A percentile compares a stretch with the other conserved stretches of the same genome.
Evolutionary conservation across 2,329 filamentous ascomycete genomes (phyloP).

Genomic region (Phyllosticta capitalensis): DNA sequence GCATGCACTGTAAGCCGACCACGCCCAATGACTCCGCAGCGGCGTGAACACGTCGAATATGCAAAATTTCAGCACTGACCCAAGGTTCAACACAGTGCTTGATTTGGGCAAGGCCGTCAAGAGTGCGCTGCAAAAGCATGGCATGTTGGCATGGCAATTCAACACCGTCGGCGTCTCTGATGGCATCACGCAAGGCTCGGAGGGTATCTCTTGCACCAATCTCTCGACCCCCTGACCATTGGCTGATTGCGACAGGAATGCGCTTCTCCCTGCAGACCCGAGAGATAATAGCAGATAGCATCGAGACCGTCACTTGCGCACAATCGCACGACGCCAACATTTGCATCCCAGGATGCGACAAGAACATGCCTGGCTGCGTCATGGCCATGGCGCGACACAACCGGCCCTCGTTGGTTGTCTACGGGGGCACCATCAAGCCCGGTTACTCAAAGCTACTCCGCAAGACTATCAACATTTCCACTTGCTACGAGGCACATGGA

Average conservation of each 20-base stretch:
- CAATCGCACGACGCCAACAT: slow-evolving; percentile 92
- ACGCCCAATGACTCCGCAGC: neutral
- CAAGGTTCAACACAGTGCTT: slow-evolving; percentile 46
- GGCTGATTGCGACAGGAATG: slow-evolving; percentile 55
- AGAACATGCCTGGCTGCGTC: slow-evolving; percentile 91
- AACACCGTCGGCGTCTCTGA: slow-evolving; percentile 86
- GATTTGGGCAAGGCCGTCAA: slow-evolving; percentile 86
- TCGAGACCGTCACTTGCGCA: slow-evolving; percentile 86
- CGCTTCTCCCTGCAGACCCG: slow-evolving; percentile 82
- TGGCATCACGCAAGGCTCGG: slow-evolving; percentile 89
- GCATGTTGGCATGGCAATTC: slow-evolving; percentile 91
- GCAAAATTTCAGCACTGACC: neutral
- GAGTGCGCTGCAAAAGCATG: slow-evolving; percentile 65
- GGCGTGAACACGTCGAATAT: neutral
- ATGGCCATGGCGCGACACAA: slow-evolving; percentile 91
- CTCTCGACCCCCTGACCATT: slow-evolving; percentile 3
- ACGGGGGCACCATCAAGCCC: slow-evolving; percentile 82
- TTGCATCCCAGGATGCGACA: slow-evolving; percentile 87
- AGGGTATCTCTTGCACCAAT: slow-evolving; percentile 45
- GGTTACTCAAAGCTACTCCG: slow-evolving; percentile 71
- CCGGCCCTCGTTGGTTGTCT: slow-evolving; percentile 88
- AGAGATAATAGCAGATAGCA: slow-evolving; percentile 88
- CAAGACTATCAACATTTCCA: slow-evolving; percentile 76
- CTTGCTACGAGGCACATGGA: slow-evolving; percentile 79
- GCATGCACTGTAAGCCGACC: slow-evolving; percentile 39